A percentile compares a stretch with the other conserved stretches of the same genome.
Evolutionary conservation across 2,329 filamentous ascomycete genomes (phyloP).

Genomic region (Alternaria metachromatica): DNA sequence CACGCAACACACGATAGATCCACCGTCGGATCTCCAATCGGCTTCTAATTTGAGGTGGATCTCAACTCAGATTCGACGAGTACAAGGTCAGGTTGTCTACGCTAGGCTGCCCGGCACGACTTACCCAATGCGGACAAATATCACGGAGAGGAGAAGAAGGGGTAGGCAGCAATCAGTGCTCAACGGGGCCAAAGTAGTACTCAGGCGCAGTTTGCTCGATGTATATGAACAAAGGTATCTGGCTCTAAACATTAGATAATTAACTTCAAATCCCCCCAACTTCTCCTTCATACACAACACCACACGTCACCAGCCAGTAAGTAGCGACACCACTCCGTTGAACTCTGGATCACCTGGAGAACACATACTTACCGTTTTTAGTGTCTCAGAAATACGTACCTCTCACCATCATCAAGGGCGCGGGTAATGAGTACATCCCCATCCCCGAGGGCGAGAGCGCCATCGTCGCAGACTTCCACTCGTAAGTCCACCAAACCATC

Average conservation of each 20-base stretch:
- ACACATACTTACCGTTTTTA: background rate
- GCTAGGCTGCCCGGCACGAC: constrained; percentile 23
- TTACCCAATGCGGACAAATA: constrained; percentile 26
- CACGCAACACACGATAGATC: background rate
- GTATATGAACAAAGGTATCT: background rate
- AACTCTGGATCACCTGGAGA: rapidly evolving
- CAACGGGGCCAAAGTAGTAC: constrained; percentile 7
- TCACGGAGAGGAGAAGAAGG: constrained; percentile 17
- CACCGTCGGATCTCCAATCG: background rate
- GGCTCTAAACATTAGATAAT: background rate
- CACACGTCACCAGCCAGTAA: background rate
- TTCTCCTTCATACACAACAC: background rate
- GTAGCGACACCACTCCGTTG: background rate
- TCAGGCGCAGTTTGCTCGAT: background rate
- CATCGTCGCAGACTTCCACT: constrained; percentile 37
- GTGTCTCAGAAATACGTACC: constrained; percentile 27
- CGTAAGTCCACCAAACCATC: constrained; percentile 11
- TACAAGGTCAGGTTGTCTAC: constrained; percentile 16
- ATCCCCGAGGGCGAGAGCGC: constrained; percentile 33
- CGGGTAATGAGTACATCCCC: constrained; percentile 32
- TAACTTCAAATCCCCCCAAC: background rate
- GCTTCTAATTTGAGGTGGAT: background rate
- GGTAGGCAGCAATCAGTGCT: constrained; percentile 3
- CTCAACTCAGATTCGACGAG: background rate
- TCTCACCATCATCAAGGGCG: constrained; percentile 36